Evolutionary conservation across 2,329 filamentous ascomycete species (phyloP).

Genomic region (Ascochyta viciae-villosae): DNA sequence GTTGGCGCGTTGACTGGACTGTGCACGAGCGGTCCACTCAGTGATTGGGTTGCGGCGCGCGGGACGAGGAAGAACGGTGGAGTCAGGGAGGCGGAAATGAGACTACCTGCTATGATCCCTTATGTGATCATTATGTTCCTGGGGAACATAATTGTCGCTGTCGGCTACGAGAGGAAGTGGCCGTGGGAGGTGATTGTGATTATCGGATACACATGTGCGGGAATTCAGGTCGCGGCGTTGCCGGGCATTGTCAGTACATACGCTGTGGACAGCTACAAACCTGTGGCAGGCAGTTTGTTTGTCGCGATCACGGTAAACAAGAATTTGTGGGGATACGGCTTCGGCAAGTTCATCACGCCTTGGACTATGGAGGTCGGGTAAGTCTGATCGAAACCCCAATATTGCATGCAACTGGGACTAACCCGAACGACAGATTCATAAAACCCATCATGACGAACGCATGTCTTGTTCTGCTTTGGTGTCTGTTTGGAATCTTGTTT

Average conservation of each 20-base stretch:
- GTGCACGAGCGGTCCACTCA: constrained; percentile 61
- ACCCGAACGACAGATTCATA: constrained; percentile 46
- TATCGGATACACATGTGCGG: constrained; percentile 63
- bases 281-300: constrained; percentile 65
- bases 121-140: constrained; percentile 64
- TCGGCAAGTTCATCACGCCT: constrained; percentile 62
- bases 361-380: constrained; percentile 60
- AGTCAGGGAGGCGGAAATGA: constrained; percentile 66
- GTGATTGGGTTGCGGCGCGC: constrained; percentile 64
- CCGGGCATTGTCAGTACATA: constrained; percentile 67
- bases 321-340: constrained; percentile 69
- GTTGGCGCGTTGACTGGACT: constrained; percentile 63
- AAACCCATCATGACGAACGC: constrained; percentile 68
- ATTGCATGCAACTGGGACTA: background rate
- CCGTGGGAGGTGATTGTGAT: constrained; percentile 64
- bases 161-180: constrained; percentile 62
- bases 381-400: constrained; percentile 10
- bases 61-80: constrained; percentile 61
- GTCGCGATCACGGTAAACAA: constrained; percentile 69
- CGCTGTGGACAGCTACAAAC: constrained; percentile 70
- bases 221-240: constrained; percentile 66
- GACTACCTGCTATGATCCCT: constrained; percentile 63
- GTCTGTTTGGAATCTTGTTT: constrained; percentile 62
- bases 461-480: constrained; percentile 61
- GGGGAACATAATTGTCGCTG: constrained; percentile 63